Conservation (phyloP, 2,329 filamentous ascomycete species). For the Xylaria hypoxylon region DNA sequence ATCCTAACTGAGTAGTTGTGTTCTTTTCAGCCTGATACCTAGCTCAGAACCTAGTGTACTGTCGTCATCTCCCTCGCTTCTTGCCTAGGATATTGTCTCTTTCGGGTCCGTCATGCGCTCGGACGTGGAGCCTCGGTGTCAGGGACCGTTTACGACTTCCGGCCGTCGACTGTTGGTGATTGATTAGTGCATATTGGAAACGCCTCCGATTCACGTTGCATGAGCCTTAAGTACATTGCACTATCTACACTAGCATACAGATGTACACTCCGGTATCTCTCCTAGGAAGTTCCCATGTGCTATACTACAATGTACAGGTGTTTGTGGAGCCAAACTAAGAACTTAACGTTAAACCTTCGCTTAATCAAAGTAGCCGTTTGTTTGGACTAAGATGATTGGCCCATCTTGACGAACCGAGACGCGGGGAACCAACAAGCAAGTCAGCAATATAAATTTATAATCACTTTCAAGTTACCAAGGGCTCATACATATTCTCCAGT, state of each 20-base stretch:
- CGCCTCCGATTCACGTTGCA: not conserved
- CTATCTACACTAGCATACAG: not conserved
- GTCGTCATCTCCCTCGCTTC: not conserved
- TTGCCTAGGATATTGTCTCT: not conserved
- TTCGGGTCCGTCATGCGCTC: not conserved
- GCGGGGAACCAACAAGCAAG: not conserved
- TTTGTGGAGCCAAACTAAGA: not conserved
- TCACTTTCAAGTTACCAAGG: not conserved
- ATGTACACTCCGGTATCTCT: not conserved
- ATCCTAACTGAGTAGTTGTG: not conserved
- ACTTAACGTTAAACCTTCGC: not conserved
- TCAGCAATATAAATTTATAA: not conserved
- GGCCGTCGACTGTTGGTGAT: not conserved
- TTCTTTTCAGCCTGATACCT: not conserved
- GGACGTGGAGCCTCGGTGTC: not conserved
- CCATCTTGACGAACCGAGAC: not conserved
- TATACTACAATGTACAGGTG: not conserved
- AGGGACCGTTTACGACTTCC: not conserved
- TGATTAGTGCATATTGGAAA: not conserved
- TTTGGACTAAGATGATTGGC: constrained; percentile 9
- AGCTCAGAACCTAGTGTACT: not conserved
- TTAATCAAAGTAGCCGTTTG: not conserved
- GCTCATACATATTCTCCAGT: not conserved
- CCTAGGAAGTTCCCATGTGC: not conserved
- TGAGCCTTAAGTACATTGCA: no score